Percentiles rank a stretch among this genome's conserved stretches.
phyloP scores from a whole-genome alignment of 257 asterid genomes.

The Solanum appendiculatum region DNA sequence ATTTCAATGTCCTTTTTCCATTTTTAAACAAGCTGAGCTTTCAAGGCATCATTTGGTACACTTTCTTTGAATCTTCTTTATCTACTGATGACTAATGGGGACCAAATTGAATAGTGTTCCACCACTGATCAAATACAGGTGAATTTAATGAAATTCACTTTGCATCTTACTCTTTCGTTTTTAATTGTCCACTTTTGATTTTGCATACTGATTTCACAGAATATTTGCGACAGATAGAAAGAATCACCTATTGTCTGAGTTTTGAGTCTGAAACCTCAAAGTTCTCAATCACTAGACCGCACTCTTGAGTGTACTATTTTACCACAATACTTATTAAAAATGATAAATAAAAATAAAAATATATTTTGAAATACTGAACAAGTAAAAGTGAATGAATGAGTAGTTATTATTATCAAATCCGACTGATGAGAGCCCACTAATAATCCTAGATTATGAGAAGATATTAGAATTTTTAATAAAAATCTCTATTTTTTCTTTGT shows the following conservation, averaged over 20 bases:
- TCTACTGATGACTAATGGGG: not conserved
- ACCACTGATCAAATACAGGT: not conserved
- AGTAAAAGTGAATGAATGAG: not conserved
- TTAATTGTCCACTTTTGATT: too few relatives aligned
- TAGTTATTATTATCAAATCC: not conserved
- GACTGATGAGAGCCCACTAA: not conserved
- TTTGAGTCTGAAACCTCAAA: too few relatives aligned
- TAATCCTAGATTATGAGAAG: not conserved
- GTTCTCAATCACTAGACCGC: too few relatives aligned
- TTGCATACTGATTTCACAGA: too few relatives aligned
- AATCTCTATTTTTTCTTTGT: not conserved
- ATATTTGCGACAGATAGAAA: too few relatives aligned
- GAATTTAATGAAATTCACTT: not conserved
- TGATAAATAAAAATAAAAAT: not conserved
- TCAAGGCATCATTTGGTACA: constrained; percentile 17
- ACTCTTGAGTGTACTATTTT: too few relatives aligned
- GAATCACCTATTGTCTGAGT: too few relatives aligned
- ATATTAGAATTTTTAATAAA: not conserved
- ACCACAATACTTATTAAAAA: too few relatives aligned
- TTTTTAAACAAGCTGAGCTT: constrained; percentile 23
- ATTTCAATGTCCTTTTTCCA: constrained; percentile 32
- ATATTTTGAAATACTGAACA: not conserved
- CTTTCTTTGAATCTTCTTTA: not conserved
- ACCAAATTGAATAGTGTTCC: not conserved
- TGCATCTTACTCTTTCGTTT: not conserved